These are phyloP conservation scores for Rubus parviflorus DNA, from an alignment of 306 rosid genomes.

Conservation along the genomic window DNA sequence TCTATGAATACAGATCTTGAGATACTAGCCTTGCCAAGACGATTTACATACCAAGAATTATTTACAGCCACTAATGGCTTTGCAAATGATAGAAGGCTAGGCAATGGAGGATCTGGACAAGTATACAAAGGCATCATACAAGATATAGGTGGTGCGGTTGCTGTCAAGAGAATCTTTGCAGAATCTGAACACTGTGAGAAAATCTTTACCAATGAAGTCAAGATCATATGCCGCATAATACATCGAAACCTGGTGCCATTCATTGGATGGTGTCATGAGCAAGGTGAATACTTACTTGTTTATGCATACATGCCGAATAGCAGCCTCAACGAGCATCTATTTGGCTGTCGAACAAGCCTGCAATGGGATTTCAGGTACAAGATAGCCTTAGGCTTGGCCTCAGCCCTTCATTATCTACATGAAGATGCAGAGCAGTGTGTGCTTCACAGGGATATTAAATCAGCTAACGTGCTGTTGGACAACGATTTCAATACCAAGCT, in stretches of 20 bases:
- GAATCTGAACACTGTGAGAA: slow-evolving; percentile 39
- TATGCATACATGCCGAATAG: slow-evolving; percentile 27
- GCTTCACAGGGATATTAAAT: slow-evolving; percentile 58
- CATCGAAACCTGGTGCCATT: slow-evolving; percentile 29
- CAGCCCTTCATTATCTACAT: slow-evolving; percentile 53
- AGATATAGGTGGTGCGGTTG: slow-evolving; percentile 33
- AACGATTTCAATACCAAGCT: slow-evolving; percentile 45
- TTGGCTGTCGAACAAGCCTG: slow-evolving; percentile 33
- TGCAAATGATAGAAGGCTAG: slow-evolving; percentile 37
- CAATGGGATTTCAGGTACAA: slow-evolving; percentile 46
- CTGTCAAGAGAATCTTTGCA: slow-evolving; percentile 50
- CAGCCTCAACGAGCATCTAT: slow-evolving; percentile 48
- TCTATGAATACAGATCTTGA: slow-evolving; percentile 30
- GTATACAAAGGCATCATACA: slow-evolving; percentile 46
- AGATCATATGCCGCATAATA: slow-evolving; percentile 51
- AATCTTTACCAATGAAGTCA: slow-evolving; percentile 42
- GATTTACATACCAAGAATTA: slow-evolving; percentile 41
- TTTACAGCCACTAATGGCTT: slow-evolving; percentile 41
- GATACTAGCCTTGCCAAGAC: slow-evolving; percentile 38
- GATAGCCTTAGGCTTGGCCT: slow-evolving; percentile 37
- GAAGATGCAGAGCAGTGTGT: slow-evolving; percentile 58
- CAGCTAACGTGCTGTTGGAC: slow-evolving; percentile 50
- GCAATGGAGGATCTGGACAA: slow-evolving; percentile 50
- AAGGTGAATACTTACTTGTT: no score
- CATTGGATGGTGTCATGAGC: no score